These are phyloP conservation scores for Phytomonas sp. DNA, from an alignment of 208 protist genomes.

Conservation along the genomic window DNA sequence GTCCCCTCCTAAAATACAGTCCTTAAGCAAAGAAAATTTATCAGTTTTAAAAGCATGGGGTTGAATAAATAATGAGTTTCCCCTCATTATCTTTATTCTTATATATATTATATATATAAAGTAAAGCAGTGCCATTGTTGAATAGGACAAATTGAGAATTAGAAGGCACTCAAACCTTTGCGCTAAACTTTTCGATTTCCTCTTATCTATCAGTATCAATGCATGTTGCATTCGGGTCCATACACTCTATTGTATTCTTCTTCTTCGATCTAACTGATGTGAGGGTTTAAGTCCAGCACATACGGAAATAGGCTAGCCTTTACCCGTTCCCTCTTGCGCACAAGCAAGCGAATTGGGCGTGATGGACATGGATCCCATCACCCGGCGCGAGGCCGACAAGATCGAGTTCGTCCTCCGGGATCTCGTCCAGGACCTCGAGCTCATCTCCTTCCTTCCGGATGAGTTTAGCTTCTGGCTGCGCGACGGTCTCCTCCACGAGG, in stretches of 20 bases:
- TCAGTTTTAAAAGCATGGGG: too few relatives aligned
- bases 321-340: background rate
- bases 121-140: background rate
- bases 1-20: too few relatives aligned
- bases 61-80: background rate
- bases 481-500: conserved; percentile 36
- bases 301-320: background rate
- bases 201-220: background rate
- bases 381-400: conserved; percentile 69
- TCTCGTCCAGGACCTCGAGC: conserved; percentile 52
- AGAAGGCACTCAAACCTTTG: too few relatives aligned
- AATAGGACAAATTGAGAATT: too few relatives aligned
- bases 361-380: conserved; percentile 85
- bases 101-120: background rate
- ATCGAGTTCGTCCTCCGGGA: conserved; percentile 68
- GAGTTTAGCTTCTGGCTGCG: conserved; percentile 60
- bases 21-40: too few relatives aligned
- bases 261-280: background rate
- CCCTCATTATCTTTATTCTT: conserved; percentile 4
- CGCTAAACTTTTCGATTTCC: too few relatives aligned
- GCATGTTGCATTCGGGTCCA: background rate
- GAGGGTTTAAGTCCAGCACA: background rate
- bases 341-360: background rate
- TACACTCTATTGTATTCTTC: conserved; percentile 1
- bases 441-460: conserved; percentile 52